Base-by-base conservation (phyloP, 176 grass and related monocot species). In the Triticum urartu region DNA sequence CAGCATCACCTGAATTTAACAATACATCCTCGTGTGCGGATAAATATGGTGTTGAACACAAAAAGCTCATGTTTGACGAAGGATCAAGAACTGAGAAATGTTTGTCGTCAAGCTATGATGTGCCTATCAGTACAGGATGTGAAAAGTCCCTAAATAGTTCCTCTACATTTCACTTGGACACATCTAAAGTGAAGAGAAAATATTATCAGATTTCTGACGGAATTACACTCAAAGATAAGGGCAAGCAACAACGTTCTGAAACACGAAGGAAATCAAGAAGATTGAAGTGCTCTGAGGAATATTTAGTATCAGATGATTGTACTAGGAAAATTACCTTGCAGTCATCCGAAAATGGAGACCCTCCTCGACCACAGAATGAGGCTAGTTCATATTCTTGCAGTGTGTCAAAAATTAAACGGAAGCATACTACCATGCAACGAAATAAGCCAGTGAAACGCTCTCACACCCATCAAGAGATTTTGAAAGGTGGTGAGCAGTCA, bases 31-130 rank as follows among this genome's bases (percentile, higher is more conserved):
- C 89, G n/a, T 82, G 65, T 89, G 68, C 68, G 64, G 54, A 63
- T 82, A 70, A 81, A 75, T 81, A 86, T 77, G 75, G 76, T 38
- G 64, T 79, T 64, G 79, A 80, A 82, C 63, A 35, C 21, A 87
- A 90, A 58, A 86, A 85, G 60, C 25, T 82, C n/a, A 28, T 85
- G 74, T 86, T 86, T 87, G 96, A 94, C 73, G 90, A 98, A 90
- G 87, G 83, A 77, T 98, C 96, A 88, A 86, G 88, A 80, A 88
- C 91, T 65, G 93, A 94, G 42, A 94, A 92, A 88, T 91, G 87
- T 88, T 92, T 79, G 32, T 92, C 94, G 62, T 98, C 93, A 66
- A 94, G 88, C 85, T 89, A 92, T 84, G 83, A 92, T 84, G 83
- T 82, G 30, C 75, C 87, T 78, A 36, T 59, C 30, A 67, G 28